Base-by-base conservation (phyloP, 495 filamentous ascomycete species). In the Hypoxylon trugodes region DNA sequence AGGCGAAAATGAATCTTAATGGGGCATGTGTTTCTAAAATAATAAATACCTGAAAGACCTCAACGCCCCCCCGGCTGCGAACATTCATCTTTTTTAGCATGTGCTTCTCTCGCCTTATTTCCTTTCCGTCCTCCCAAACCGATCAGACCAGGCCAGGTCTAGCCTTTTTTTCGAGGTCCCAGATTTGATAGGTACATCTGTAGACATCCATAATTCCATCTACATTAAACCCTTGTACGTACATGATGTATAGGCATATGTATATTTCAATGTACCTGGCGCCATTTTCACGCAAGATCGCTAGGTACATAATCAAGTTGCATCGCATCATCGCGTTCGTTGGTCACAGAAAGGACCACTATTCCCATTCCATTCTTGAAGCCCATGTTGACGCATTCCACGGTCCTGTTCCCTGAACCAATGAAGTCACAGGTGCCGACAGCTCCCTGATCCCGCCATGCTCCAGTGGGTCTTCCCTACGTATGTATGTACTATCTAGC, bases 331-430 rank as follows among this genome's bases (percentile, higher is more conserved):
- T 61, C 46, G 36, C 57, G 56, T 59, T 57, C 36, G 41, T 36
- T 54, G 57, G 52, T 57, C 22, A 19, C 56, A 16, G 43, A n/a
- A n/a, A n/a, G n/a, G n/a, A n/a, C n/a, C n/a, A n/a, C n/a, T n/a
- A n/a, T n/a, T n/a, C n/a, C n/a, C n/a, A n/a, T n/a, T n/a, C 62
- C 42, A 37, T 60, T 55, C 56, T 51, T 53, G 4, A 42, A 33
- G 33, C 19, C 47, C 64, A 42, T 58, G 52, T 67, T 67, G 40
- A 67, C 58, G 52, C 64, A 67, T 67, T 67, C 52, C 64, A 61
- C 28, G 38, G 26, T 18, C 41, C 54, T 16, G 19, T 19, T 28
- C n/a, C n/a, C 37, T 57, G 13, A 18, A 22, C 64, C 58, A 67
- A 67, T 67, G 58, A 67, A 48, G 51, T 61, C 52, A 54, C 58